phyloP scores from a whole-genome alignment of 1,284 basidiomycete genomes.

The Boletus smithii region DNA sequence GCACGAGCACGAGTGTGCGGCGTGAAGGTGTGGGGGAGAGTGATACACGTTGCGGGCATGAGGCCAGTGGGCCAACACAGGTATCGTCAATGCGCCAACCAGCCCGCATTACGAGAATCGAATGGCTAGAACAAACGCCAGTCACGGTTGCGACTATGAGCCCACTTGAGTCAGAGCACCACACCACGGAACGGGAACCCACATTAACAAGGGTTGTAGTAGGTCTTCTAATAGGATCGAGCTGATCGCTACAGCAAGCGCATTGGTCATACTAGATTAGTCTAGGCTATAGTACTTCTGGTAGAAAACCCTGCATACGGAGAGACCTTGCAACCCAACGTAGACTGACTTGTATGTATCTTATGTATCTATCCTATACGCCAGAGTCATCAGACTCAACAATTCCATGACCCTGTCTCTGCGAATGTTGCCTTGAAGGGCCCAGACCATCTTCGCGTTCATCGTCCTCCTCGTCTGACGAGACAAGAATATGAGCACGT shows the following conservation, averaged over 20 bases:
- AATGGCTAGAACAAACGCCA: too few species aligned
- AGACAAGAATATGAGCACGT: not conserved
- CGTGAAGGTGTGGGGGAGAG: conserved; percentile 21
- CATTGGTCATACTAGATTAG: too few species aligned
- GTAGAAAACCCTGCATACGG: too few species aligned
- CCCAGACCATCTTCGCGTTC: conserved; percentile 5
- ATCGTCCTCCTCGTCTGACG: conserved; percentile 22
- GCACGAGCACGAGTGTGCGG: conserved; percentile 33
- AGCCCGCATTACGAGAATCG: conserved; percentile 17
- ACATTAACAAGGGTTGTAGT: too few species aligned
- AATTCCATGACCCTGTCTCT: not conserved
- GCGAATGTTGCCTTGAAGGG: not conserved
- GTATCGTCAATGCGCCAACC: conserved; percentile 9
- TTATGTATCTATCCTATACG: conserved; percentile 4
- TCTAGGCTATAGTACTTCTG: too few species aligned
- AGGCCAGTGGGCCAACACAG: conserved; percentile 19
- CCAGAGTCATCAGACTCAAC: conserved; percentile 24
- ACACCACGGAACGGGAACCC: too few species aligned
- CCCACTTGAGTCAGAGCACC: too few species aligned
- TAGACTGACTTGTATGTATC: too few species aligned
- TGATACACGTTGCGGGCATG: conserved; percentile 27
- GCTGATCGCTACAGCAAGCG: too few species aligned
- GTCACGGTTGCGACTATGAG: too few species aligned
- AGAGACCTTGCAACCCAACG: too few species aligned
- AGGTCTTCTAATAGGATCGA: too few species aligned